phyloP scores from a whole-genome alignment of 2,329 filamentous ascomycete genomes.

The Aurifilum marmelostoma region DNA sequence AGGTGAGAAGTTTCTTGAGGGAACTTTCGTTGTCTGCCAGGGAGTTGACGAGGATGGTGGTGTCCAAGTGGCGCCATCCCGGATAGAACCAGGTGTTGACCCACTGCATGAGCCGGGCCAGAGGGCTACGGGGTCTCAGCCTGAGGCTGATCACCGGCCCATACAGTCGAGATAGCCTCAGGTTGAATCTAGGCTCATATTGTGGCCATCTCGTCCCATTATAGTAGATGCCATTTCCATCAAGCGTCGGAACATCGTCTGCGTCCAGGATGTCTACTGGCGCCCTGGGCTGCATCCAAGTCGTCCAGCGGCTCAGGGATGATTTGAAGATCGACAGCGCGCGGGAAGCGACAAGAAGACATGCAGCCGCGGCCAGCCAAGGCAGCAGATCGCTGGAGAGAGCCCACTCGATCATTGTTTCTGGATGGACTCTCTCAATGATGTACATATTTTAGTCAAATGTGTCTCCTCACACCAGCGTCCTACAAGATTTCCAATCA shows the following conservation, averaged over 20 bases:
- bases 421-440: not conserved
- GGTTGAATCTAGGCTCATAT: slow-evolving; percentile 26
- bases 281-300: too few relatives aligned
- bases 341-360: slow-evolving; percentile 4
- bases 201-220: slow-evolving; percentile 19
- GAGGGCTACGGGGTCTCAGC: not conserved
- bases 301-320: not conserved
- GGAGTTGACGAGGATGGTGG: slow-evolving; percentile 26
- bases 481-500: slow-evolving; percentile 25
- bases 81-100: not conserved
- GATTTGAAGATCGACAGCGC: not conserved
- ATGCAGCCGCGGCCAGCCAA: not conserved
- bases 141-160: slow-evolving; percentile 21
- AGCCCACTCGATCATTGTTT: not conserved
- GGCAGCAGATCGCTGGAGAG: not conserved
- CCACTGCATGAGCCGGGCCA: slow-evolving; percentile 6
- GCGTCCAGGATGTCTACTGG: not conserved
- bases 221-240: slow-evolving; percentile 23
- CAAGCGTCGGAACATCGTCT: slow-evolving; percentile 7
- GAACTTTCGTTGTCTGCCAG: slow-evolving; percentile 13
- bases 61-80: not conserved
- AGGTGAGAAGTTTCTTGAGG: slow-evolving; percentile 16
- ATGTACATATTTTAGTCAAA: not conserved
- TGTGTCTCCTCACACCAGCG: not conserved
- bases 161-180: slow-evolving; percentile 20